Conservation (phyloP, 2,329 filamentous ascomycete species). For the Aureobasidium sp. region DNA sequence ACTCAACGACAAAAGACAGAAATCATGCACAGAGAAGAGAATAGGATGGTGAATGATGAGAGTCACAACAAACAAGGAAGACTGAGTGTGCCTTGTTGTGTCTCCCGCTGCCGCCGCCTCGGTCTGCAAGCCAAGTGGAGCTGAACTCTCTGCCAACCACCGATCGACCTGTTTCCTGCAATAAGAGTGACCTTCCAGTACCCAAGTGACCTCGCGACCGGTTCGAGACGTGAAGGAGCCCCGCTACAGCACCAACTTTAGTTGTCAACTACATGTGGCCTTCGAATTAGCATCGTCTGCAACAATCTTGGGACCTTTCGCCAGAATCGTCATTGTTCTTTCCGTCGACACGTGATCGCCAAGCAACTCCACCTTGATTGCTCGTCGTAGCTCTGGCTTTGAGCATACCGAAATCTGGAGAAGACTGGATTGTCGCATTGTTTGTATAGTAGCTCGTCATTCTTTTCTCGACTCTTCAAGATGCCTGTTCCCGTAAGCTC, state of each 20-base stretch:
- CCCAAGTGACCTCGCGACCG: background rate
- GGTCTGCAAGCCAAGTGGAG: background rate
- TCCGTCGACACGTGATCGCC: background rate
- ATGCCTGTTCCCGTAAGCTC: slow-evolving; percentile 53
- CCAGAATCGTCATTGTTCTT: background rate
- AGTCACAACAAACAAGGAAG: slow-evolving; percentile 9
- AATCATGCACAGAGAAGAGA: slow-evolving; percentile 8
- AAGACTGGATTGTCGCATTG: background rate
- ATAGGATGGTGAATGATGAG: background rate
- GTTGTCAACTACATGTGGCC: background rate
- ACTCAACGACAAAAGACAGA: background rate
- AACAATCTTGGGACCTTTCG: background rate
- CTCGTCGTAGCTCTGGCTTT: background rate
- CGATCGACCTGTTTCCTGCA: background rate
- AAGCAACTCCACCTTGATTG: slow-evolving; percentile 5
- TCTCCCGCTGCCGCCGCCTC: slow-evolving; percentile 8
- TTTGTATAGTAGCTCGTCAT: background rate
- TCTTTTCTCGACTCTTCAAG: background rate
- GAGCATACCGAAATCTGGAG: background rate
- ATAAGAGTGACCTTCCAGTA: background rate
- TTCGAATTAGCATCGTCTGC: background rate
- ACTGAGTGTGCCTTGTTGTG: background rate
- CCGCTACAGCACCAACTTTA: too few species aligned
- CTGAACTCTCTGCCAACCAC: slow-evolving; percentile 3
- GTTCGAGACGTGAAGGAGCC: background rate